These are phyloP conservation scores for Exserohilum rostratum DNA, from an alignment of 2,329 filamentous ascomycete genomes.

Conservation along the genomic window DNA sequence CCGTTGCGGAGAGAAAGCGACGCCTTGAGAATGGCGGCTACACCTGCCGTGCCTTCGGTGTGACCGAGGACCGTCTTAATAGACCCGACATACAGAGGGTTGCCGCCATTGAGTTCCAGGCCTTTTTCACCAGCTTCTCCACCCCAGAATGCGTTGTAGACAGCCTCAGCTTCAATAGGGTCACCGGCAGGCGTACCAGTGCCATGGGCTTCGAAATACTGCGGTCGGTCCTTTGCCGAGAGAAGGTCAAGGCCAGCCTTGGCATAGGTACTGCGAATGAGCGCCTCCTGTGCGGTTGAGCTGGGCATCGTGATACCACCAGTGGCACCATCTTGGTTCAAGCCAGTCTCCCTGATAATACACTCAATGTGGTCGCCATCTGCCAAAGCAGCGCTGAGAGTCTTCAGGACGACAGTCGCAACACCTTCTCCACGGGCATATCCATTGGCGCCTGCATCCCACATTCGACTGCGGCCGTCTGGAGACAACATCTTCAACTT, in stretches of 20 bases:
- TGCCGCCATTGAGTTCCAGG: background rate
- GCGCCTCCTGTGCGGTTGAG: conserved; percentile 51
- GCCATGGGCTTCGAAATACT: conserved; percentile 37
- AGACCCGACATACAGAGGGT: background rate
- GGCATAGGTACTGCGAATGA: conserved; percentile 44
- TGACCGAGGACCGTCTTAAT: conserved; percentile 46
- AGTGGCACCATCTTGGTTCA: conserved; percentile 50
- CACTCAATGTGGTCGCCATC: conserved; percentile 56
- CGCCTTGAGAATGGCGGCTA: conserved; percentile 48
- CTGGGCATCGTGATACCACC: conserved; percentile 51
- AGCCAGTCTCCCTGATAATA: conserved; percentile 44
- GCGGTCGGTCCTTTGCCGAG: conserved; percentile 7
- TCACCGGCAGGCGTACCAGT: conserved; percentile 1
- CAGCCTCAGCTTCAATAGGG: background rate
- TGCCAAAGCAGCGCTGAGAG: conserved; percentile 54
- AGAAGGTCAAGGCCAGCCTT: conserved; percentile 43
- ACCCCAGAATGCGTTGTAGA: conserved; percentile 19
- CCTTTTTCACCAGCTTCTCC: too few relatives aligned
- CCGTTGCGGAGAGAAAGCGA: conserved; percentile 22
- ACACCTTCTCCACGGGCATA: conserved; percentile 62
- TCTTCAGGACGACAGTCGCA: conserved; percentile 59
- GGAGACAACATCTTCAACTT: background rate
- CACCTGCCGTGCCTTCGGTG: conserved; percentile 37
- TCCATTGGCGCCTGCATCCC: conserved; percentile 53
- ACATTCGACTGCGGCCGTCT: conserved; percentile 27